Evolutionary conservation across 2,329 filamentous ascomycete genomes (phyloP).

Genomic region (Gyromitra esculenta): DNA sequence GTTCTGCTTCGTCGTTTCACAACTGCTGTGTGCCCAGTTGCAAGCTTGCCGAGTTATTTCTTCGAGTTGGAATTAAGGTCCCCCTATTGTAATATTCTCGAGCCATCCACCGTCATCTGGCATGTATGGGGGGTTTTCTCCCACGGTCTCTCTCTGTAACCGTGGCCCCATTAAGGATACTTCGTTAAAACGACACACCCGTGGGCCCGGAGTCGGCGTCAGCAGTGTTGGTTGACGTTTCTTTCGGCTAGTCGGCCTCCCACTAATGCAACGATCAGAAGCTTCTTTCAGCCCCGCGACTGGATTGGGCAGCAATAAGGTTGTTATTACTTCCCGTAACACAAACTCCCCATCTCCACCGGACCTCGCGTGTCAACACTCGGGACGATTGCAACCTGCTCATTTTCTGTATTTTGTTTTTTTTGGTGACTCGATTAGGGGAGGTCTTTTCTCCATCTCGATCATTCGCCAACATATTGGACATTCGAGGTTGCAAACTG

Average conservation of each 20-base stretch:
- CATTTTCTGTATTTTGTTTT: not conserved
- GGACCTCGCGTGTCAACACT: not conserved
- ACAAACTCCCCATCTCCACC: slow-evolving; percentile 8
- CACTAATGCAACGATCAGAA: slow-evolving; percentile 24
- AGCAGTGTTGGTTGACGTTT: not conserved
- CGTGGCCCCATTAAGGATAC: too few species aligned
- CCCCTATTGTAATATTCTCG: not conserved
- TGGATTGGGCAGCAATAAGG: not conserved
- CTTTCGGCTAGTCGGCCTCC: not conserved
- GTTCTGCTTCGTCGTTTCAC: slow-evolving; percentile 20
- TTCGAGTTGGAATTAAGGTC: too few species aligned
- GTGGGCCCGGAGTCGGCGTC: not conserved
- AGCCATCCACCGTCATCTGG: not conserved
- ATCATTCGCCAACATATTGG: too few species aligned
- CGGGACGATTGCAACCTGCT: not conserved
- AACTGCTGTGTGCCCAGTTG: not conserved
- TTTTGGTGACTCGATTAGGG: not conserved
- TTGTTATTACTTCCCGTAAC: not conserved
- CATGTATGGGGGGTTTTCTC: too few species aligned
- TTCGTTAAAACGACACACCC: too few species aligned
- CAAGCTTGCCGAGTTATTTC: not conserved
- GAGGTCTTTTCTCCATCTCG: too few species aligned
- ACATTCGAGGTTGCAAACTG: too few species aligned
- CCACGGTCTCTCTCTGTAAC: too few species aligned
- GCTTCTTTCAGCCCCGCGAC: slow-evolving; percentile 37